Evolutionary conservation across 371 early-diverging fungal genomes (phyloP).

Genomic region (Blakeslea trispora): DNA sequence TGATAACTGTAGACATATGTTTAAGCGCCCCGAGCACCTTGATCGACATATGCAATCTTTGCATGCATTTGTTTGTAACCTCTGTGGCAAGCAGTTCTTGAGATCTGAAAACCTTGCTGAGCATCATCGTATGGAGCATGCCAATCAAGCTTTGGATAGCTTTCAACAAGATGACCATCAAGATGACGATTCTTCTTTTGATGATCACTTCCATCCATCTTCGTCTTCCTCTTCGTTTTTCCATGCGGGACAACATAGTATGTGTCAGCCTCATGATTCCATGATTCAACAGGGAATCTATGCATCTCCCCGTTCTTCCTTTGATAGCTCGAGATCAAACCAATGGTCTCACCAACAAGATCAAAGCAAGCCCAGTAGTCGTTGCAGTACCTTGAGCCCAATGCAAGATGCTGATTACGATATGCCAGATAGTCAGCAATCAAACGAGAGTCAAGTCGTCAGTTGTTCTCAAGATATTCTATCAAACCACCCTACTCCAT

Average conservation of each 20-base stretch:
- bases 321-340: constrained; percentile 17
- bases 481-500: too few relatives aligned
- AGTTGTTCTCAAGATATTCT: too few relatives aligned
- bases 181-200: constrained; percentile 22
- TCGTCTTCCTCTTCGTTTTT: neutral
- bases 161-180: constrained; percentile 13
- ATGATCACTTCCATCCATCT: constrained; percentile 13
- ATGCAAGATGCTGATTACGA: constrained; percentile 31
- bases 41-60: constrained; percentile 80
- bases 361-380: constrained; percentile 14
- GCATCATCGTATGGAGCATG: constrained; percentile 27
- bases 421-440: too few relatives aligned
- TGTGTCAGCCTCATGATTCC: constrained; percentile 9
- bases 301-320: constrained; percentile 17
- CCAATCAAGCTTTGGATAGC: constrained; percentile 9
- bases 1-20: constrained; percentile 48
- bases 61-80: constrained; percentile 46
- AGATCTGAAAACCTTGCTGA: constrained; percentile 16
- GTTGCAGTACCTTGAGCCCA: constrained; percentile 37
- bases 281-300: neutral
- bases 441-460: too few relatives aligned
- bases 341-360: neutral
- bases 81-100: constrained; percentile 28
- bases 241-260: constrained; percentile 9
- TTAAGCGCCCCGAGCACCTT: constrained; percentile 82